Percentiles rank a stretch among this genome's conserved stretches.
Evolutionary conservation across 192 early-diverging fungal genomes (phyloP).

Genomic region (Thoreauomyces humboldtii): DNA sequence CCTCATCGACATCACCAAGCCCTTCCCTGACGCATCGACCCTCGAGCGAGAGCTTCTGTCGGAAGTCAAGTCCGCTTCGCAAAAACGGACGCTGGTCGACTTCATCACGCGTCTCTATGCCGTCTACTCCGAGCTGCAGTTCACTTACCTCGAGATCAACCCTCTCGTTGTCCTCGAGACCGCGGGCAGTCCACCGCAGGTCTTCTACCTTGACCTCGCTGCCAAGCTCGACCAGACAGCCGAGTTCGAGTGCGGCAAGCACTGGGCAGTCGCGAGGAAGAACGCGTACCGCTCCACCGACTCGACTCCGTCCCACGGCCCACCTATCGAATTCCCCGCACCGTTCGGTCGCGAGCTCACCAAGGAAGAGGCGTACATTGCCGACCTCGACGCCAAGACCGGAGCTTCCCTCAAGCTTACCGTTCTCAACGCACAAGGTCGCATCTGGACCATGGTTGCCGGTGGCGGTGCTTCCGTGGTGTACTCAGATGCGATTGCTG

Average conservation of each 20-base stretch:
- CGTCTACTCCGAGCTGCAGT: conserved; percentile 95
- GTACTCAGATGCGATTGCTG: conserved; percentile 98
- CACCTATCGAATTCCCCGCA: conserved; percentile 93
- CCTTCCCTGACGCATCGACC: conserved; percentile 65
- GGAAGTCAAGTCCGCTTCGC: conserved; percentile 25
- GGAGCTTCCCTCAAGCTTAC: conserved; percentile 98
- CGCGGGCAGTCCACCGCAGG: conserved; percentile 54
- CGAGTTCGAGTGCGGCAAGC: conserved; percentile 93
- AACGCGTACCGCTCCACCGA: conserved; percentile 45
- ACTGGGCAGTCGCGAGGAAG: conserved; percentile 88
- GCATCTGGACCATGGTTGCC: conserved; percentile 99
- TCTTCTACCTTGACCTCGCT: conserved; percentile 93
- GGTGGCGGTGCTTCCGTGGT: conserved; percentile 98
- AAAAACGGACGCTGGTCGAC: conserved; percentile 77
- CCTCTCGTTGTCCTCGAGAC: conserved; percentile 90
- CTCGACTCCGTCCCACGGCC: conserved; percentile 65
- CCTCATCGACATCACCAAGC: conserved; percentile 74
- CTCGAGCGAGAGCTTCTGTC: conserved; percentile 47
- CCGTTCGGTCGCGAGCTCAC: conserved; percentile 96
- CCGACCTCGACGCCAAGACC: conserved; percentile 96
- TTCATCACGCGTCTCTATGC: conserved; percentile 92
- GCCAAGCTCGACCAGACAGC: conserved; percentile 99
- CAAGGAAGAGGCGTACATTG: conserved; percentile 97
- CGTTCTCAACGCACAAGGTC: conserved; percentile 90
- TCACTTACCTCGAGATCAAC: conserved; percentile 99